phyloP scores from a whole-genome alignment of 116 monocot genomes.

The Papilionanthe hybrid region DNA sequence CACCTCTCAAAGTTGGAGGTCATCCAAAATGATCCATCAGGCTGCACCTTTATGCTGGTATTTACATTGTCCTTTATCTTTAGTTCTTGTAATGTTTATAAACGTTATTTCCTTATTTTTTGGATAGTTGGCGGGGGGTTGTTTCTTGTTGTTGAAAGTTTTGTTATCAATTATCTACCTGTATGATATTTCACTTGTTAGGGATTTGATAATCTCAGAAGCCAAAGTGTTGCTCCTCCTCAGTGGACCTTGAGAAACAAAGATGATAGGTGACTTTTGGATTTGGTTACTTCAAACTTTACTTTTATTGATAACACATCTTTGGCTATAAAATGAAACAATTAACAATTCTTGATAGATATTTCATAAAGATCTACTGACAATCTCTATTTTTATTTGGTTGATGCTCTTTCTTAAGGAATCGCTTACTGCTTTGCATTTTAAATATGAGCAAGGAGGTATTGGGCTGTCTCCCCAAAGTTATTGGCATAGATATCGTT shows the following conservation, averaged over 20 bases:
- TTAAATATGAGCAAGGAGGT: slow-evolving; percentile 89
- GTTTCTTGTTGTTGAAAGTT: background rate
- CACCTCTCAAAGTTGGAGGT: slow-evolving; percentile 94
- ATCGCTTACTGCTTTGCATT: slow-evolving; percentile 74
- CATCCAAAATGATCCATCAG: slow-evolving; percentile 78
- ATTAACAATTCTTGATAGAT: background rate
- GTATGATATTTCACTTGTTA: slow-evolving; percentile 15
- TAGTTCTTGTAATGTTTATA: background rate
- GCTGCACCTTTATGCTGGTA: slow-evolving; percentile 95
- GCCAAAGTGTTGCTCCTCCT: slow-evolving; percentile 92
- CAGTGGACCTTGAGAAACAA: slow-evolving; percentile 99
- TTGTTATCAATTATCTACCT: background rate
- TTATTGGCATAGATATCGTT: slow-evolving; percentile 93
- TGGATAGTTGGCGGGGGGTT: background rate
- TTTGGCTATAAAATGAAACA: background rate
- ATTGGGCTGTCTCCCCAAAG: slow-evolving; percentile 73
- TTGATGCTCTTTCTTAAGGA: slow-evolving; percentile 36
- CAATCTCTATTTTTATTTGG: background rate
- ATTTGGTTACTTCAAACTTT: background rate
- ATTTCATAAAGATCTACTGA: background rate
- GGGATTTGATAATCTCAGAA: slow-evolving; percentile 99
- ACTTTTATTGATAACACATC: background rate
- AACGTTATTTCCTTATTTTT: background rate
- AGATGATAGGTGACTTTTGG: slow-evolving; percentile 73
- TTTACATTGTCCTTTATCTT: slow-evolving; percentile 7